Conservation (phyloP, 805 yeast genomes). For the Wickerhamiella hasegawae region DNA sequence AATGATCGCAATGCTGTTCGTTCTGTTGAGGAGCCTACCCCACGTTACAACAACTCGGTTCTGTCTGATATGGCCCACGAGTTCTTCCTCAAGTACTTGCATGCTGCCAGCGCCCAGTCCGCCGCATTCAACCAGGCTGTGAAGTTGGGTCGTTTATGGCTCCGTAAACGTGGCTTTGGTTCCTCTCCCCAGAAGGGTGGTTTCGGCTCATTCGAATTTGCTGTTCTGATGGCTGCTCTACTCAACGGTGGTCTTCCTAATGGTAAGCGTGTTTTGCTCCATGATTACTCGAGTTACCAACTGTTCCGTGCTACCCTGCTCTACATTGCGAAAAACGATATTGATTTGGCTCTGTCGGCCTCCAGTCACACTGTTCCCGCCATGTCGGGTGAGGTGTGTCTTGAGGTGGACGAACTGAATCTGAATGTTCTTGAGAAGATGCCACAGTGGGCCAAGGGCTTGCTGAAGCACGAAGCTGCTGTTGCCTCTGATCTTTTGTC, state of each 20-base stretch:
- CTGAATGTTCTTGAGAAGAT: slow-evolving; percentile 71
- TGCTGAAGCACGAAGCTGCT: slow-evolving; percentile 47
- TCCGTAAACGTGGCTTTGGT: slow-evolving; percentile 68
- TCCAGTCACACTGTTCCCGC: slow-evolving; percentile 1
- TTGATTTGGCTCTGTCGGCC: slow-evolving; percentile 2
- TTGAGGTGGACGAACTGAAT: slow-evolving; percentile 23
- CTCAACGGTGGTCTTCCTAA: slow-evolving; percentile 57
- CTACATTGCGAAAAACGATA: slow-evolving; percentile 44
- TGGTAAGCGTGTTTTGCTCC: slow-evolving; percentile 61
- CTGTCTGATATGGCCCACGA: slow-evolving; percentile 53
- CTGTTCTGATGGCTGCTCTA: slow-evolving; percentile 62
- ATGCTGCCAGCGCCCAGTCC: slow-evolving; percentile 36
- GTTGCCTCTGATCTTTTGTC: slow-evolving; percentile 53
- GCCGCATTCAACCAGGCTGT: slow-evolving; percentile 80
- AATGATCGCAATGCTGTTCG: slow-evolving; percentile 76
- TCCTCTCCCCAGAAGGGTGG: slow-evolving; percentile 56
- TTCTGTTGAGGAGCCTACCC: slow-evolving; percentile 39
- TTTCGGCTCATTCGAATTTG: slow-evolving; percentile 85
- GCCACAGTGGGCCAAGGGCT: slow-evolving; percentile 48
- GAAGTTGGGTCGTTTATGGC: slow-evolving; percentile 76
- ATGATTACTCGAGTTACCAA: slow-evolving; percentile 88
- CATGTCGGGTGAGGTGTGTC: slow-evolving; percentile 1
- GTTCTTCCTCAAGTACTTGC: slow-evolving; percentile 57
- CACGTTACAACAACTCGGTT: slow-evolving; percentile 71
- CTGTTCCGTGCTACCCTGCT: slow-evolving; percentile 76